These are phyloP conservation scores for Nymphaea colorata DNA, from an alignment of 164 flowering plant genomes.

Conservation along the genomic window DNA sequence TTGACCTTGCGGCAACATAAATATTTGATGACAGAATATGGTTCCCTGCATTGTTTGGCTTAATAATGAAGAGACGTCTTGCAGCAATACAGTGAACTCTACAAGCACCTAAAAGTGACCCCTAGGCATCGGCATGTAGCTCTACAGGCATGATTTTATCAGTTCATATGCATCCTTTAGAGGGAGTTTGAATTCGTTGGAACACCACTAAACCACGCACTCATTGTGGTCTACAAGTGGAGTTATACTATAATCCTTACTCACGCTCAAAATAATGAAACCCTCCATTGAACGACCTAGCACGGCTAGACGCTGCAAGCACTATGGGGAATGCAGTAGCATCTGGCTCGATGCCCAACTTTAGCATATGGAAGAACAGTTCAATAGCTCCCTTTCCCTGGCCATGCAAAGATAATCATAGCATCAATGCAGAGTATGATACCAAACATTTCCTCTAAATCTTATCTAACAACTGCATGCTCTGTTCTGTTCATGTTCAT, in stretches of 20 bases:
- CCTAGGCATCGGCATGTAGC: constrained; percentile 12
- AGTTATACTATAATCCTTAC: constrained; percentile 2
- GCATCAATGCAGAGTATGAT: constrained; percentile 8
- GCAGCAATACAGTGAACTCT: constrained; percentile 9
- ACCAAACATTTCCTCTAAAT: constrained; percentile 5
- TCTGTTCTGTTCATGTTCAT: constrained; percentile 8
- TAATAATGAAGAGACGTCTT: constrained; percentile 6
- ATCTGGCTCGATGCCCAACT: constrained; percentile 7
- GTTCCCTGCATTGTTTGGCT: constrained; percentile 11
- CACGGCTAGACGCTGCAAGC: constrained; percentile 8
- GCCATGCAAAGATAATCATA: constrained; percentile 11
- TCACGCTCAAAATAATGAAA: constrained; percentile 6
- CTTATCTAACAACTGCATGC: constrained; percentile 7
- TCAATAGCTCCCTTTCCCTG: constrained; percentile 6
- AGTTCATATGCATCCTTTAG: constrained; percentile 9
- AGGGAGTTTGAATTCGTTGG: background rate
- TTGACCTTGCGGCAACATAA: constrained; percentile 3
- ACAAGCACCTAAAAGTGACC: constrained; percentile 13
- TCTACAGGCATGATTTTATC: constrained; percentile 9
- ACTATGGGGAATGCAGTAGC: constrained; percentile 7
- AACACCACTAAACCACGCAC: constrained; percentile 7
- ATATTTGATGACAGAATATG: constrained; percentile 11
- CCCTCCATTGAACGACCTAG: constrained; percentile 9
- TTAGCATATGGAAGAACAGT: constrained; percentile 9
- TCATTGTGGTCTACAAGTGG: constrained; percentile 12